phyloP scores from a whole-genome alignment of 495 filamentous ascomycete genomes.

The Tuber melanosporum region DNA sequence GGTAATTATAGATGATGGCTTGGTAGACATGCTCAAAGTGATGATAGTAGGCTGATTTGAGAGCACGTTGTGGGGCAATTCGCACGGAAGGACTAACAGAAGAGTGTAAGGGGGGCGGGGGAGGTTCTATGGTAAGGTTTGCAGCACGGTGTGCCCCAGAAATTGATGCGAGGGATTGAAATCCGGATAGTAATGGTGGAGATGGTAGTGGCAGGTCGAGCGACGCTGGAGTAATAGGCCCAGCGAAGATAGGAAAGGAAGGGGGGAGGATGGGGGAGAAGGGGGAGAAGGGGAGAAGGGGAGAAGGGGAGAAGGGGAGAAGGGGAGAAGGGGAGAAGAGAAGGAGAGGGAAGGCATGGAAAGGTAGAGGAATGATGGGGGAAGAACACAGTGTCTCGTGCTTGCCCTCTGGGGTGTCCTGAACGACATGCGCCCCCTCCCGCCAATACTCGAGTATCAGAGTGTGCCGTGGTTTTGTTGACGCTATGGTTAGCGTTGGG shows the following conservation, averaged over 20 bases:
- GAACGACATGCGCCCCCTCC: background rate
- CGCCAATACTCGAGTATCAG: background rate
- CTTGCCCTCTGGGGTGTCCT: background rate
- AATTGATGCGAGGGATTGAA: background rate
- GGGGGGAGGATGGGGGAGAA: background rate
- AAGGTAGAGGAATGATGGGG: background rate
- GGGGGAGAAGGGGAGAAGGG: too few relatives aligned
- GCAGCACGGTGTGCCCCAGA: background rate
- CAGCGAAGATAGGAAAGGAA: background rate
- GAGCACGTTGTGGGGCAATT: background rate
- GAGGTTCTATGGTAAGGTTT: background rate
- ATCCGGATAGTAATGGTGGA: background rate
- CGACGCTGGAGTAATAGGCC: background rate
- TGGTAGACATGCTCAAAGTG: conserved; percentile 15
- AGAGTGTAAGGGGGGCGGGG: background rate
- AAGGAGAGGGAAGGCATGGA: background rate
- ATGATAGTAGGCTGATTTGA: background rate
- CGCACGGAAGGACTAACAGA: background rate
- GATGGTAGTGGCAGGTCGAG: background rate
- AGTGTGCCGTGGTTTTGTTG: background rate
- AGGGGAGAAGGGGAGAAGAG: background rate
- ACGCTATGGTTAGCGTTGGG: background rate
- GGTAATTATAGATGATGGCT: conserved; percentile 17
- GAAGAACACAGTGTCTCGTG: conserved; percentile 2
- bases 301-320: background rate